These are phyloP conservation scores for Phytopythium helicoides DNA, from an alignment of 352 stramenopile genomes.

Conservation along the genomic window DNA sequence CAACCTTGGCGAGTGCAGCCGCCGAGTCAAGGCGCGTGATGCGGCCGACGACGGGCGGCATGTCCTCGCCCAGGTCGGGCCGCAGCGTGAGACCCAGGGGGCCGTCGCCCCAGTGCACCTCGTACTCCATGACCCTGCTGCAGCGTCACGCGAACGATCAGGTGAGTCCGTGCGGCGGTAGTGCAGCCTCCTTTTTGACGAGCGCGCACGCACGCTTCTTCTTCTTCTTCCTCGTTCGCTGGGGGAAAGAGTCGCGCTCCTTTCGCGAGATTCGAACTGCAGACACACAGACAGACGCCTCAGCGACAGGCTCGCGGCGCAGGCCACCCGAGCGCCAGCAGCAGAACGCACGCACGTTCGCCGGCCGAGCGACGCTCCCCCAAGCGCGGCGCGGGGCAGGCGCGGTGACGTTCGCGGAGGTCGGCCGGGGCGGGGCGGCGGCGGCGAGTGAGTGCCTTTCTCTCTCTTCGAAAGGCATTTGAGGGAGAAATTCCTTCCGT, in stretches of 20 bases:
- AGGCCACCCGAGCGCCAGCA: too few relatives aligned
- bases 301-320: not conserved
- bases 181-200: too few relatives aligned
- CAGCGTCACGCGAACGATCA: too few relatives aligned
- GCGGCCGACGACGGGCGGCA: slow-evolving; percentile 82
- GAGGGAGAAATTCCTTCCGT: too few relatives aligned
- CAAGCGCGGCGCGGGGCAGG: too few relatives aligned
- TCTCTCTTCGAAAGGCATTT: too few relatives aligned
- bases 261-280: not conserved
- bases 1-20: slow-evolving; percentile 73
- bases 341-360: too few relatives aligned
- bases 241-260: not conserved
- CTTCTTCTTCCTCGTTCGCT: slow-evolving; percentile 9
- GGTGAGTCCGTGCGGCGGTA: too few relatives aligned
- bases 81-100: slow-evolving; percentile 79
- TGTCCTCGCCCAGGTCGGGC: slow-evolving; percentile 82
- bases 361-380: too few relatives aligned
- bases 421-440: too few relatives aligned
- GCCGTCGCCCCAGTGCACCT: slow-evolving; percentile 83
- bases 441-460: too few relatives aligned
- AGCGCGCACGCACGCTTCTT: slow-evolving; percentile 6
- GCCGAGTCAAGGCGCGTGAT: slow-evolving; percentile 87
- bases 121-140: slow-evolving; percentile 76
- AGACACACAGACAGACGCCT: not conserved
- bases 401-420: too few relatives aligned